Base-by-base conservation (phyloP, 2,329 filamentous ascomycete genomes). In the Iodosphaeria phyllophila region DNA sequence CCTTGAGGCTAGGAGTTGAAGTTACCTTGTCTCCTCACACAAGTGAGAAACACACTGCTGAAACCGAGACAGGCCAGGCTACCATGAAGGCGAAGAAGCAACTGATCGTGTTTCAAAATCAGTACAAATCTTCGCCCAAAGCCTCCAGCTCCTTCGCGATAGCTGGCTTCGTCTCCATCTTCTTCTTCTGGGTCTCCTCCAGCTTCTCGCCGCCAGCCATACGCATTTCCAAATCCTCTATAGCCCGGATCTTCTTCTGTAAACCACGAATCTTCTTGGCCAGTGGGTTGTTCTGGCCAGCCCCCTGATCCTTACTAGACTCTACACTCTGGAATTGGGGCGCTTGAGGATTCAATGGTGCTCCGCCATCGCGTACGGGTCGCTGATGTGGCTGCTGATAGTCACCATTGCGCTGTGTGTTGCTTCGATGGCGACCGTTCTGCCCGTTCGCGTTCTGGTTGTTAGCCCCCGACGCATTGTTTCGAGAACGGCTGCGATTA, bases 111-210 rank as follows among this genome's bases (percentile, higher is more conserved):
- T 28, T 24, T 16, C 26, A 28, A 23, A 24, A 25, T 28, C 27
- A 28, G 15, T 21, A 17, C 18, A 22, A 14, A 31, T 52, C 48
- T 36, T 44, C 52, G 38, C 50, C 56, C 27, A 84, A 46, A 6
- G 49, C 55, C 23, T 76, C 66, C 30, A 98, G 56, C 54, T 98
- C 89, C 52, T 76, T 80, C 32, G 84, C 61, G 30, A 98, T 86
- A 10, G 65, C 54, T 24, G 72, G 59, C 57, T 95, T 92, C 13
- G 83, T 95, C 28, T 70, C 67, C 40, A 98, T 98, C 66, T 98
- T 98, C 64, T 92, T 91, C 52, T 98, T 72, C 56, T 98, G 89
- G 16, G 89, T 98, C 44, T 93, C 86, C 56, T 98, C 89, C 31
- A 98, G 58, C 62, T 93, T 95, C 62, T 98, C 89, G 5, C 86